Evolutionary conservation across 257 asterid species (phyloP), one percentile per base, ranked within the genome.

Genomic region (Solanum dulcamara): DNA sequence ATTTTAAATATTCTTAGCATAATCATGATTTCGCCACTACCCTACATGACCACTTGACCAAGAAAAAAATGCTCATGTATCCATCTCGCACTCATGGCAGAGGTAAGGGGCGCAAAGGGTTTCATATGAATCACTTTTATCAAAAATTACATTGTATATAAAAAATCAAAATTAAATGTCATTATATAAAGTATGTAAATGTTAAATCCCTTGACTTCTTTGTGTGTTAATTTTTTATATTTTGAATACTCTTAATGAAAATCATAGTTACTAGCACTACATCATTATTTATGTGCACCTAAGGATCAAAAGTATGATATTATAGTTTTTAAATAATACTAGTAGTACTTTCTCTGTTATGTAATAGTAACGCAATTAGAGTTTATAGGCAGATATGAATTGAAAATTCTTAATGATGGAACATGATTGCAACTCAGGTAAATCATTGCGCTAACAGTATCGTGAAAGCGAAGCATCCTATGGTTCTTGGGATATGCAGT

Each of bases 401-500:
- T 15, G n/a, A 20, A 40, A 44, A 12, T 30, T 83, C 33, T 42
- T 44, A 10, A 37, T 83, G 60, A 83, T 83, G 67, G 5, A 66
- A 26, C 15, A 44, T 68, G 32, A 66, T 62, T 48, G 84, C 26
- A 66, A 24, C 48, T 50, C 48, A 66, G 6, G 20, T 26, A 24
- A 66, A 48, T 83, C 42, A 15, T 83, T 74, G 57, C 55, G 15
- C 20, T 28, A 60, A 13, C 30, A 74, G 81, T 74, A 3, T 74
- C 81, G 59, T 74, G 59, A 40, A 75, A 75, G 81, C 59, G 37
- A 75, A 44, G 82, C 40, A 77, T 77, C 82, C 82, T 77, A 77
- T 77, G 40, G 60, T 46, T 75, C 60, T 75, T 24, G 82, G 82
- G 53, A 15, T 26, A 46, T 77, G 82, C 82, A 44, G 24, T 75